phyloP scores from a whole-genome alignment of 1,284 basidiomycete genomes.

The Ganoderma leucocontextum region DNA sequence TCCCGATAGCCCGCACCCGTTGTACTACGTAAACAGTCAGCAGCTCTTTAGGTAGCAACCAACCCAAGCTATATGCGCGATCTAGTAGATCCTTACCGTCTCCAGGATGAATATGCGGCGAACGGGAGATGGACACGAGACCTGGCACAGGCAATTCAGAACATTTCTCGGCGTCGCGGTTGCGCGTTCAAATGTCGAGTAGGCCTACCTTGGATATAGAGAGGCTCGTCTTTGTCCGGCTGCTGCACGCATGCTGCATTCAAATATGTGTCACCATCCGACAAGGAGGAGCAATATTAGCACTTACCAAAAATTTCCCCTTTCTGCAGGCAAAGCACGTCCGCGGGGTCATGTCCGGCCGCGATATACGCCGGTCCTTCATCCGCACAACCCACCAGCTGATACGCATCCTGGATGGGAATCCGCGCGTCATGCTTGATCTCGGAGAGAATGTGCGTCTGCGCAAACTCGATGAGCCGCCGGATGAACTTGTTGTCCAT shows the following conservation, averaged over 20 bases:
- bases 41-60: not conserved
- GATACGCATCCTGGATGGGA: slow-evolving; percentile 66
- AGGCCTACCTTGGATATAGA: slow-evolving; percentile 57
- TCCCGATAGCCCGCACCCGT: slow-evolving; percentile 74
- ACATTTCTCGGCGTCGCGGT: not conserved
- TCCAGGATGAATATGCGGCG: slow-evolving; percentile 74
- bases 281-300: not conserved
- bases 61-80: not conserved
- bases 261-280: slow-evolving; percentile 2
- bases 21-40: slow-evolving; percentile 55
- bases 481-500: slow-evolving; percentile 54
- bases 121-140: slow-evolving; percentile 65
- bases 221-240: slow-evolving; percentile 52
- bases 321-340: slow-evolving; percentile 59
- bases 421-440: slow-evolving; percentile 80
- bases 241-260: slow-evolving; percentile 62
- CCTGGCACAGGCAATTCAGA: slow-evolving; percentile 27
- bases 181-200: not conserved
- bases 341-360: slow-evolving; percentile 48
- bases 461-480: slow-evolving; percentile 58
- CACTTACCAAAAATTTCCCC: slow-evolving; percentile 69
- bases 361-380: slow-evolving; percentile 70
- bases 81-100: slow-evolving; percentile 55
- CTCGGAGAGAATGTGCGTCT: slow-evolving; percentile 68
- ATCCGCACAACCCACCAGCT: slow-evolving; percentile 81